A percentile compares a stretch with the other conserved stretches of the same genome.
These are phyloP conservation scores for Xylaria sp. DNA, from an alignment of 2,329 filamentous ascomycete genomes.

Conservation along the genomic window DNA sequence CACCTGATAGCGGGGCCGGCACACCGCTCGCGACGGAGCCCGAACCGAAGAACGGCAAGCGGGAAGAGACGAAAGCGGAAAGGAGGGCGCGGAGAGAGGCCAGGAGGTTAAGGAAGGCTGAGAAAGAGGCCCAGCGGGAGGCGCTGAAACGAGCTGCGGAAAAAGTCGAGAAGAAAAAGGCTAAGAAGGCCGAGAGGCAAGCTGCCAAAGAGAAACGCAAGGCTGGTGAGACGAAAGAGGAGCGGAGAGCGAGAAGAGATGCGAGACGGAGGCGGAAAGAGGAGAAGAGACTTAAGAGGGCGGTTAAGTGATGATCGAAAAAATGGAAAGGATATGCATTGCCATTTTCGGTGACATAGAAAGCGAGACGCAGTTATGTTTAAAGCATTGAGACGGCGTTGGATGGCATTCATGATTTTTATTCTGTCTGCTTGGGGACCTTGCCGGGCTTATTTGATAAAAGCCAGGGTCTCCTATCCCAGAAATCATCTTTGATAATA, in stretches of 20 bases:
- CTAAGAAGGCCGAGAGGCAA: slow-evolving; percentile 56
- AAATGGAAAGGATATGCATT: background rate
- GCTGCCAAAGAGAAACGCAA: slow-evolving; percentile 49
- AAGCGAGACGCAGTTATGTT: slow-evolving; percentile 27
- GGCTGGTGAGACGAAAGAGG: slow-evolving; percentile 58
- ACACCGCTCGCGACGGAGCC: slow-evolving; percentile 47
- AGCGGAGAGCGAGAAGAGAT: slow-evolving; percentile 56
- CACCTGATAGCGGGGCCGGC: slow-evolving; percentile 47
- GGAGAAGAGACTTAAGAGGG: slow-evolving; percentile 44
- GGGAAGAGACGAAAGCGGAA: slow-evolving; percentile 42
- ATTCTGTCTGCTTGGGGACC: slow-evolving; percentile 67
- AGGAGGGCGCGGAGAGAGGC: slow-evolving; percentile 45
- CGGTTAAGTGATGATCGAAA: slow-evolving; percentile 31
- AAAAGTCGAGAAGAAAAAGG: slow-evolving; percentile 52
- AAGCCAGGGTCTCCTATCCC: slow-evolving; percentile 87
- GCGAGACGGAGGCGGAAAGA: slow-evolving; percentile 55
- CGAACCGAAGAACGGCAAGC: slow-evolving; percentile 45
- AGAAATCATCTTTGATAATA: slow-evolving; percentile 95
- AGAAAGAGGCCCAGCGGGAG: slow-evolving; percentile 38
- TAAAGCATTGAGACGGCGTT: slow-evolving; percentile 36
- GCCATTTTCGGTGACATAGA: slow-evolving; percentile 9
- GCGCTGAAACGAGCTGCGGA: slow-evolving; percentile 47
- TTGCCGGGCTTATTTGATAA: slow-evolving; percentile 78
- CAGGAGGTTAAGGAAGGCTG: slow-evolving; percentile 48
- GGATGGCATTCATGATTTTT: slow-evolving; percentile 29